phyloP scores from a whole-genome alignment of 805 yeast species.

The Lipomyces sp. region DNA sequence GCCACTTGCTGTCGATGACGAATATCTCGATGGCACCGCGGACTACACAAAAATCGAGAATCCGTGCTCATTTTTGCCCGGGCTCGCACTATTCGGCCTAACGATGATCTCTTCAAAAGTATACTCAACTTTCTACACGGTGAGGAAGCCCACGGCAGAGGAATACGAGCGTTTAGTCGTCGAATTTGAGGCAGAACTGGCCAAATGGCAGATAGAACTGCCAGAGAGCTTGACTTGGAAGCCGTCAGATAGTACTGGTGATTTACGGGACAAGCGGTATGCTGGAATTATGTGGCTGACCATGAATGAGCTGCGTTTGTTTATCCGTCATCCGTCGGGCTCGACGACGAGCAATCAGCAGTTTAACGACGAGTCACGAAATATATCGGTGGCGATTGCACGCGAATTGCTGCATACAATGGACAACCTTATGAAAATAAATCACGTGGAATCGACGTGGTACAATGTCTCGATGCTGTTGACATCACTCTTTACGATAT shows the following conservation, averaged over 20 bases:
- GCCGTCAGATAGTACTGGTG: slow-evolving; percentile 24
- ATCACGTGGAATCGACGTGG: slow-evolving; percentile 33
- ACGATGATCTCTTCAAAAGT: slow-evolving; percentile 22
- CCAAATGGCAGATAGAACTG: slow-evolving; percentile 15
- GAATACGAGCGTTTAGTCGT: slow-evolving; percentile 30
- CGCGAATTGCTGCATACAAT: slow-evolving; percentile 29
- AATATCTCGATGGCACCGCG: slow-evolving; percentile 20
- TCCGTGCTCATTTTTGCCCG: slow-evolving; percentile 32
- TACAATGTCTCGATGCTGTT: slow-evolving; percentile 23
- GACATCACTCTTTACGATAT: slow-evolving; percentile 28
- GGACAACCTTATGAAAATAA: slow-evolving; percentile 28
- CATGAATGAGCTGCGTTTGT: slow-evolving; percentile 25
- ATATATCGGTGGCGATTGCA: slow-evolving; percentile 22
- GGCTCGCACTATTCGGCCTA: slow-evolving; percentile 24
- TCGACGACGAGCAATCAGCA: slow-evolving; percentile 24
- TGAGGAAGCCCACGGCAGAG: slow-evolving; percentile 23
- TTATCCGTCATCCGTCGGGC: slow-evolving; percentile 35
- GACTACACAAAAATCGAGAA: slow-evolving; percentile 7
- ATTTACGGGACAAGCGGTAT: slow-evolving; percentile 24
- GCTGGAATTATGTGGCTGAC: slow-evolving; percentile 35
- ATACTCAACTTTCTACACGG: slow-evolving; percentile 27
- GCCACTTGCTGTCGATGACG: slow-evolving; percentile 31
- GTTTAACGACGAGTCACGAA: slow-evolving; percentile 19
- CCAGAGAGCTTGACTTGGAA: slow-evolving; percentile 28
- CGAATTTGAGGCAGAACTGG: slow-evolving; percentile 25